Percentiles rank a stretch among this genome's conserved stretches.
These are phyloP conservation scores for Coniochaeta hoffmannii DNA, from an alignment of 2,329 filamentous ascomycete species.

Conservation along the genomic window DNA sequence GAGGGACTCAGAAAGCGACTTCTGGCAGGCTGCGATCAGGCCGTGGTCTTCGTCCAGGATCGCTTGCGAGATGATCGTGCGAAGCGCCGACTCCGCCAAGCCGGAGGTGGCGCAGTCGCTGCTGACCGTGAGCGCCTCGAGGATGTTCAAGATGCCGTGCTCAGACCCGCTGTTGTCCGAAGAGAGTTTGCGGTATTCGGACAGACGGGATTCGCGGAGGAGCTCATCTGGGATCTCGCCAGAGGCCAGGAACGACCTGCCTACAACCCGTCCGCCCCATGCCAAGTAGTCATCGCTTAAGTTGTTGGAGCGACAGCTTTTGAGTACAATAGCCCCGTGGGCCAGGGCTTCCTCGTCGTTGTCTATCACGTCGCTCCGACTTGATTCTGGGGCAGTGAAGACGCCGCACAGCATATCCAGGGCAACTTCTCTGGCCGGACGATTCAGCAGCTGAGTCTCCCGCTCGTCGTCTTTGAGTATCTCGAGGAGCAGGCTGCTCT, in stretches of 20 bases:
- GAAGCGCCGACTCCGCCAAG: slow-evolving; percentile 52
- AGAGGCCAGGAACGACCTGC: slow-evolving; percentile 72
- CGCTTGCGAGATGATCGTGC: slow-evolving; percentile 49
- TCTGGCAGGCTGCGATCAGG: slow-evolving; percentile 42
- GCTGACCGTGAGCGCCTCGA: slow-evolving; percentile 55
- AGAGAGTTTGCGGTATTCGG: slow-evolving; percentile 38
- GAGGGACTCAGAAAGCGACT: slow-evolving; percentile 43
- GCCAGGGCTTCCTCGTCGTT: slow-evolving; percentile 55
- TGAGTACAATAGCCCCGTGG: slow-evolving; percentile 64
- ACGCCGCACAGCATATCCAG: slow-evolving; percentile 66
- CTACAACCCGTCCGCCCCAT: slow-evolving; percentile 82
- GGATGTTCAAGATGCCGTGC: slow-evolving; percentile 51
- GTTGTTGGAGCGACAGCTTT: slow-evolving; percentile 59
- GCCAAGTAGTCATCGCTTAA: slow-evolving; percentile 64
- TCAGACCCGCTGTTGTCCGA: slow-evolving; percentile 50
- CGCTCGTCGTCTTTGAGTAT: slow-evolving; percentile 67
- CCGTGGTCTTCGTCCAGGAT: slow-evolving; percentile 36
- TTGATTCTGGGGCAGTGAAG: slow-evolving; percentile 56
- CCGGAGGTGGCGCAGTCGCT: slow-evolving; percentile 49
- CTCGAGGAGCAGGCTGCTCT: slow-evolving; percentile 72
- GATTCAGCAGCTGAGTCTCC: slow-evolving; percentile 57
- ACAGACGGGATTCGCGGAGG: slow-evolving; percentile 50
- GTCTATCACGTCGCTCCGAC: slow-evolving; percentile 59
- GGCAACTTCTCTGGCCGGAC: slow-evolving; percentile 62
- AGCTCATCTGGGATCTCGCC: slow-evolving; percentile 58